These are phyloP conservation scores for Blastobotrys proliferans DNA, from an alignment of 1,139 yeast species.

Conservation along the genomic window DNA sequence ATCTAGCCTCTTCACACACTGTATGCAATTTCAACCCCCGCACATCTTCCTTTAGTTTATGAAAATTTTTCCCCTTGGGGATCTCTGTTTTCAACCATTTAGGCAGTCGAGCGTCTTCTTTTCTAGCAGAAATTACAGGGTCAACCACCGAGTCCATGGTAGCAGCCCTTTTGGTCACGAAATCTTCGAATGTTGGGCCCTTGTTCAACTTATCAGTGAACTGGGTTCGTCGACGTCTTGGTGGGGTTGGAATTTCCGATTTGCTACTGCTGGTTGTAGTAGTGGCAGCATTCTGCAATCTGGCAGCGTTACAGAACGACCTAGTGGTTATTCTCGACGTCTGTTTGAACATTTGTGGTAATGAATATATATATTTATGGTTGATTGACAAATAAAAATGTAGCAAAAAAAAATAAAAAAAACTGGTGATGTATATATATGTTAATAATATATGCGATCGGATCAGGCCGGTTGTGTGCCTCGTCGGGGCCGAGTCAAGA, in stretches of 20 bases:
- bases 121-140: constrained; percentile 37
- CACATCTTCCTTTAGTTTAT: constrained; percentile 77
- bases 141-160: constrained; percentile 45
- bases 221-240: constrained; percentile 50
- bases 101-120: constrained; percentile 76
- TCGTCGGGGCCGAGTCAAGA: background rate
- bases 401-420: background rate
- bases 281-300: constrained; percentile 9
- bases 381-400: background rate
- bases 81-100: constrained; percentile 93
- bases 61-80: constrained; percentile 84
- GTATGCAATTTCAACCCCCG: constrained; percentile 86
- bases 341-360: constrained; percentile 8
- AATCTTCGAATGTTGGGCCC: constrained; percentile 95
- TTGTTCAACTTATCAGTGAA: constrained; percentile 69
- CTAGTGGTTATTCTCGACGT: constrained; percentile 5
- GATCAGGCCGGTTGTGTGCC: too few relatives aligned
- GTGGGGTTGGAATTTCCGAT: constrained; percentile 4
- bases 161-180: constrained; percentile 74
- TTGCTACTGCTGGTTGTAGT: constrained; percentile 8
- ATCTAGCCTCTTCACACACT: constrained; percentile 97
- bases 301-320: constrained; percentile 7
- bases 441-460: too few relatives aligned
- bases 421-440: background rate
- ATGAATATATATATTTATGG: background rate